Evolutionary conservation across 805 yeast genomes (phyloP).

Genomic region (Tetrapisispora taiwanensis): DNA sequence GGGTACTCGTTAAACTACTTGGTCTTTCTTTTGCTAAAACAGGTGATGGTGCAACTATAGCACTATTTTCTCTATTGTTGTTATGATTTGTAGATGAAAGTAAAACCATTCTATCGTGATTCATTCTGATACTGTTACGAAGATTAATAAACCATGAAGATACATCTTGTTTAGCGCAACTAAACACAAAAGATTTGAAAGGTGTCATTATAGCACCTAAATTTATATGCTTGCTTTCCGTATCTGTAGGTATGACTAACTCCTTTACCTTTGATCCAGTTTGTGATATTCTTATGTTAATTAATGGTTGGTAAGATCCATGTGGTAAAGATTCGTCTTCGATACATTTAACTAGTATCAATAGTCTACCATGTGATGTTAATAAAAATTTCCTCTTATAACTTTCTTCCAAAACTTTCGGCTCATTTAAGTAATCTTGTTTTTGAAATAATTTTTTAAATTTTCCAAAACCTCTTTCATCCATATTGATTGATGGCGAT

Average conservation of each 20-base stretch:
- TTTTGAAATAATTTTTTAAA: conserved; percentile 24
- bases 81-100: neutral
- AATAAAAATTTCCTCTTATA: conserved; percentile 44
- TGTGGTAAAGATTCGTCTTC: conserved; percentile 26
- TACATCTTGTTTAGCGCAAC: conserved; percentile 42
- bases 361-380: conserved; percentile 54
- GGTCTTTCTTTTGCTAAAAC: conserved; percentile 5
- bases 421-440: conserved; percentile 12
- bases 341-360: conserved; percentile 39
- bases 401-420: conserved; percentile 26
- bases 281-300: conserved; percentile 46
- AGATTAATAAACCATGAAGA: conserved; percentile 49
- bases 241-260: conserved; percentile 31
- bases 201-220: conserved; percentile 42
- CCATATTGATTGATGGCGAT: conserved; percentile 3
- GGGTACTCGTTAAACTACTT: neutral
- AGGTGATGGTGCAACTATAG: conserved; percentile 11
- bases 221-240: conserved; percentile 35
- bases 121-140: conserved; percentile 38
- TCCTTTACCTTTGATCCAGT: conserved; percentile 51
- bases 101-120: conserved; percentile 30
- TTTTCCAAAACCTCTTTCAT: conserved; percentile 15
- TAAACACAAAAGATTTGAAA: conserved; percentile 46
- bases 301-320: conserved; percentile 34
- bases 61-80: conserved; percentile 5